Conservation (phyloP, 176 grass and related monocot species). For the Hsuehochloa calcarea region DNA sequence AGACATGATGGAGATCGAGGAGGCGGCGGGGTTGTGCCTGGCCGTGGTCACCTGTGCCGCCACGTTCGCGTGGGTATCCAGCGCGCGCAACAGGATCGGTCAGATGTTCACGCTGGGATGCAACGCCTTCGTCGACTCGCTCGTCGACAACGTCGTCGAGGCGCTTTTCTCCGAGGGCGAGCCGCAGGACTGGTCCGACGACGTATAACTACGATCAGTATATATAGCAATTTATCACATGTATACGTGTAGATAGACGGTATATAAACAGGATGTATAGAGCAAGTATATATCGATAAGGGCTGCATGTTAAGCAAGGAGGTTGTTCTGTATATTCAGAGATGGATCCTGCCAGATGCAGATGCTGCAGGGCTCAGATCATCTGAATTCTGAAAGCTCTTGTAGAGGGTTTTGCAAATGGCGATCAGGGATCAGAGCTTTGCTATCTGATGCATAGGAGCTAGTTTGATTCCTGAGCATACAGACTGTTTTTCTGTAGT, state of each 20-base stretch:
- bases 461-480: not conserved
- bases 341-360: not conserved
- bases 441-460: not conserved
- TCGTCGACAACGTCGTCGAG: slow-evolving; percentile 96
- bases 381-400: not conserved
- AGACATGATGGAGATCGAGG: slow-evolving; percentile 73
- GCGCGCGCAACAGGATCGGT: slow-evolving; percentile 68
- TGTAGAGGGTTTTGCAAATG: not conserved
- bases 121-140: slow-evolving; percentile 81
- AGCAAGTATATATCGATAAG: slow-evolving; percentile 2
- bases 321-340: not conserved
- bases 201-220: not conserved
- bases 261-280: slow-evolving; percentile 11
- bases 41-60: slow-evolving; percentile 68
- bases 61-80: slow-evolving; percentile 76
- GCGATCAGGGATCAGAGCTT: not conserved
- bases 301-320: not conserved
- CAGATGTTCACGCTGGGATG: slow-evolving; percentile 80
- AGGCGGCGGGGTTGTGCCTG: slow-evolving; percentile 69
- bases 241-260: not conserved
- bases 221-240: not conserved
- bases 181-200: slow-evolving; percentile 84
- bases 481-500: not conserved
- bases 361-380: not conserved
- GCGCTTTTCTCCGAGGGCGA: slow-evolving; percentile 81